A percentile compares a stretch with the other conserved stretches of the same genome.
These are phyloP conservation scores for Leishmania lainsoni DNA, from an alignment of 208 protist genomes.

Conservation along the genomic window DNA sequence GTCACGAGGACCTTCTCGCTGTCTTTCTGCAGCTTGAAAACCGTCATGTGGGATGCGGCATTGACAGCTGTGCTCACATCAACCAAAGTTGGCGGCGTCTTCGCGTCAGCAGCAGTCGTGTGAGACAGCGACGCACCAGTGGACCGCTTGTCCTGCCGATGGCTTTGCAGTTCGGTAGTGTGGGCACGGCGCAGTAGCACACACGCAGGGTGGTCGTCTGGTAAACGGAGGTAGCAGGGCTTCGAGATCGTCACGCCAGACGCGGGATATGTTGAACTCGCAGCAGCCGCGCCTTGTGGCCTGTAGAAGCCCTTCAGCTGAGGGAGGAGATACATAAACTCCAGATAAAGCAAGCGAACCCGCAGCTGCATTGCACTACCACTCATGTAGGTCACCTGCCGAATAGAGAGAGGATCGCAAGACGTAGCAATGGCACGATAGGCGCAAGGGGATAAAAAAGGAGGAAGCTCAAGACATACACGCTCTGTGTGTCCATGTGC, in stretches of 20 bases:
- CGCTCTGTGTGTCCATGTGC: not conserved
- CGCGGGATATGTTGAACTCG: not conserved
- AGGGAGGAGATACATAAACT: constrained; percentile 70
- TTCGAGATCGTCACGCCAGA: not conserved
- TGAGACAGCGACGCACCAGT: not conserved
- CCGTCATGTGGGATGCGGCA: not conserved
- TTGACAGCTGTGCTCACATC: not conserved
- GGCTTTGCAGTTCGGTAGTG: constrained; percentile 8
- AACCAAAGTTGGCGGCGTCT: not conserved
- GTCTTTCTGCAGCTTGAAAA: constrained; percentile 19
- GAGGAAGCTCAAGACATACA: no score
- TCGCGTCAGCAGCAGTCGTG: not conserved
- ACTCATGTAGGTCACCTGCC: not conserved
- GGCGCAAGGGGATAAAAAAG: no score
- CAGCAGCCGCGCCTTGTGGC: not conserved
- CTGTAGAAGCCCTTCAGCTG: constrained; percentile 33
- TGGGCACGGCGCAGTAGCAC: not conserved
- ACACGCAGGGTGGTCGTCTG: constrained; percentile 15
- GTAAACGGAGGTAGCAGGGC: constrained; percentile 20
- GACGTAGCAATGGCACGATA: no score
- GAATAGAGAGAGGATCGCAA: not conserved
- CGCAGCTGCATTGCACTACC: constrained; percentile 28
- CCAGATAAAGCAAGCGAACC: constrained; percentile 64
- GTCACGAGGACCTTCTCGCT: constrained; percentile 9
- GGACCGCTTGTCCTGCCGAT: not conserved